A percentile compares a stretch with the other conserved stretches of the same genome.
These are phyloP conservation scores for Podospora bellae-mahoneyi DNA, from an alignment of 495 filamentous ascomycete genomes.

Conservation along the genomic window DNA sequence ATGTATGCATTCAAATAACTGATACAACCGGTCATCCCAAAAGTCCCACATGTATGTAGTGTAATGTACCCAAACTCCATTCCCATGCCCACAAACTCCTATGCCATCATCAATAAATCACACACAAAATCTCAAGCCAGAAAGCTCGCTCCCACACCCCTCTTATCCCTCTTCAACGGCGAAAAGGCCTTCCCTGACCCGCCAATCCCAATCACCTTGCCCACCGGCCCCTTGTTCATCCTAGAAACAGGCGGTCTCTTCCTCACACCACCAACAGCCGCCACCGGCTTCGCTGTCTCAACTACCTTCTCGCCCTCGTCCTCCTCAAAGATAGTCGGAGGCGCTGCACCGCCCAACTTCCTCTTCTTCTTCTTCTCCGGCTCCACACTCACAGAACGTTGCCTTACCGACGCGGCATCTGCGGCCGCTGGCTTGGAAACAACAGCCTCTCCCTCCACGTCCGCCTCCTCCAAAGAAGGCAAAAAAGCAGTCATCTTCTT, in stretches of 20 bases:
- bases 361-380: constrained; percentile 67
- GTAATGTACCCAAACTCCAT: background rate
- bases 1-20: background rate
- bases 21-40: constrained; percentile 10
- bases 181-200: constrained; percentile 57
- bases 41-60: background rate
- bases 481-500: constrained; percentile 25
- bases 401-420: background rate
- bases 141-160: constrained; percentile 53
- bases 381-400: constrained; percentile 28
- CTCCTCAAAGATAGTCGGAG: constrained; percentile 63
- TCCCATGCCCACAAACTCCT: background rate
- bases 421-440: background rate
- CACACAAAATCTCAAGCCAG: constrained; percentile 35
- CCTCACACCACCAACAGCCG: constrained; percentile 8
- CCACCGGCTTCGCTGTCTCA: constrained; percentile 16
- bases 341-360: constrained; percentile 61
- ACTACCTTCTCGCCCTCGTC: constrained; percentile 51
- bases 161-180: constrained; percentile 77
- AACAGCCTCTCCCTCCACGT: background rate
- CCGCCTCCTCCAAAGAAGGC: background rate
- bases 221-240: constrained; percentile 35
- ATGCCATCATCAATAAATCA: background rate
- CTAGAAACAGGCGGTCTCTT: constrained; percentile 35
- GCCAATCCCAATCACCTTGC: constrained; percentile 37